Evolutionary conservation across 1,139 yeast genomes (phyloP), one percentile per base, ranked within the genome.

Genomic region (Zygoascus meyerae): DNA sequence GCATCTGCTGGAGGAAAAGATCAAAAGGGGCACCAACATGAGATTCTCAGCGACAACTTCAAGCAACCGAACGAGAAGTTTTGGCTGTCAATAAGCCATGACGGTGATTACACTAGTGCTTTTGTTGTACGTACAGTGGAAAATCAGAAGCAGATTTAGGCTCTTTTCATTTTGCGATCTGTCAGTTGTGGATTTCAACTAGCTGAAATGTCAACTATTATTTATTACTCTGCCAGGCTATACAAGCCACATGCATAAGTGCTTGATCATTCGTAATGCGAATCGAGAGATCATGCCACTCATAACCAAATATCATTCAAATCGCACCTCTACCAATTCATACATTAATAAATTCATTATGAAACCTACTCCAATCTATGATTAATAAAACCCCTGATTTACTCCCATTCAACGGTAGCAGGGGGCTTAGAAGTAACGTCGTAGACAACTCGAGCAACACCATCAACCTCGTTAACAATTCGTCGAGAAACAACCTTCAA

Each of bases 321-420:
- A 11, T 15, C 15, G 12, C 15, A 14, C 29, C 33, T 30, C 32
- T 31, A 26, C 12, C 17, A 15, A 17, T 10, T 31, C 9, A 17
- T n/a, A 5, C 11, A 30, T 32, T 31, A n/a, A 15, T 32, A 16
- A 14, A 12, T 12, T 12, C n/a, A 34, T 17, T 21, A 46, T 34
- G 18, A n/a, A 33, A 35, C 29, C 18, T 14, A 15, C 11, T 15
- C 21, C 11, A 16, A 16, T 28, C 31, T 38, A 34, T n/a, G n/a
- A 21, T 29, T 2, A 11, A 18, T n/a, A 17, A 2, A 11, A 11
- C 26, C n/a, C 26, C 12, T 29, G 11, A 48, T 54, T 63, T 83
- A 92, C 75, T 92, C 98, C 97, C 97, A 92, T 71, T 92, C 98
- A 59, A 92, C 98, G 52, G 98, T 94, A 52, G 98, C 98, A 55